Base-by-base conservation (phyloP, 2,329 filamentous ascomycete species). In the Arthrinium phaeospermum region DNA sequence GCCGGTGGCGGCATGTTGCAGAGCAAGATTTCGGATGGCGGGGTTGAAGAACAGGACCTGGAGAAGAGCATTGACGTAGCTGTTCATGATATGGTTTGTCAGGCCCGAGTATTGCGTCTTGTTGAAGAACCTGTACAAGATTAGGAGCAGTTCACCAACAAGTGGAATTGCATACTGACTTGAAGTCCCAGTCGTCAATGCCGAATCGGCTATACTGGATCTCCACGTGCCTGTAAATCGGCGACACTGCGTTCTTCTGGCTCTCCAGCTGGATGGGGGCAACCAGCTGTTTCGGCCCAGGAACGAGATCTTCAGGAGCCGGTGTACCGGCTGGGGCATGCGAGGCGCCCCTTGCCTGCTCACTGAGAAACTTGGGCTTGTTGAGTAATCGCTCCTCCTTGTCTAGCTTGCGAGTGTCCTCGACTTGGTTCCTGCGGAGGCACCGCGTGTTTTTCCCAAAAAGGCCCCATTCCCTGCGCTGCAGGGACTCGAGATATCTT, bases 191-290 rank as follows among this genome's bases (percentile, higher is more conserved):
- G 82, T 99, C 97, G 78, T 98, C 96, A n/a, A 99, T 95, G 27
- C 96, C 96, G 82, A 98, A 99, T 80, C 95, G 97, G 86, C 96
- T 98, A 85, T 98, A 99, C 81, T 98, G 98, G 84, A 99, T 99
- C 81, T 98, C 96, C 14, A 98, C 93, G 78, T 95, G 95, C 75
- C 93, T 92, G 81, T 99, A 99, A 85, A 96, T 94, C 12, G 93
- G 89, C 30, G 96, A 93, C 5, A 96, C 93, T 72, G 98, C 95
- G 53, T 93, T 90, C 75, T 94, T 93, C 71, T 92, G 89, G 75
- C 92, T 92, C 74, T 93, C 92, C 4, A 96, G 85, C 71, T 93
- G 91, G 71, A 90, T 85, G 49, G 92, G 90, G n/a, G 90, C 89
- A 73, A 96, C 82, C 0, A 90, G 87, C 72, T 92, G 91, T 53